Conservation (phyloP, 2,329 filamentous ascomycete species). For the Hypomyces perniciosus region DNA sequence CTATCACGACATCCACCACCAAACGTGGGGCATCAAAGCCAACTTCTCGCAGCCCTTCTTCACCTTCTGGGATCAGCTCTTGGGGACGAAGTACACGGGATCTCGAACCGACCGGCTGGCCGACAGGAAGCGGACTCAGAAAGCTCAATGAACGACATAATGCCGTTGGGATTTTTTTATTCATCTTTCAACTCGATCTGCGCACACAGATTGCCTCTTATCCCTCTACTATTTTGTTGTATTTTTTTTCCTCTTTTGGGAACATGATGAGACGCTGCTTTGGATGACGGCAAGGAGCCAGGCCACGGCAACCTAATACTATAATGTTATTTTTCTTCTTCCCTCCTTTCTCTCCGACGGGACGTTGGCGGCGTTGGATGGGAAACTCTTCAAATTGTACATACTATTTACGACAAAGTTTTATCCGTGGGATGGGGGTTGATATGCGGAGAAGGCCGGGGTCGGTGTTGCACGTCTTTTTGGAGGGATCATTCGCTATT, state of each 20-base stretch:
- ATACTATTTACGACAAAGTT: neutral
- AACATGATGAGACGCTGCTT: conserved; percentile 8
- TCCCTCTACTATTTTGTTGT: neutral
- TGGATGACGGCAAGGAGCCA: conserved; percentile 7
- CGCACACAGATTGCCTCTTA: neutral
- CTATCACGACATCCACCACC: conserved; percentile 98
- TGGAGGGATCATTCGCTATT: neutral
- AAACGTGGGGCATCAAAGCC: conserved; percentile 98
- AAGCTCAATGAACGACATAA: conserved; percentile 18
- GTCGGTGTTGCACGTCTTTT: neutral
- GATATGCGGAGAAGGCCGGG: neutral
- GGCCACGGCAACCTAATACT: conserved; percentile 7
- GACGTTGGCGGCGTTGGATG: neutral
- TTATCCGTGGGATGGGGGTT: neutral
- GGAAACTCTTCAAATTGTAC: neutral
- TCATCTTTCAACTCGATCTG: neutral
- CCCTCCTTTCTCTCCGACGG: neutral
- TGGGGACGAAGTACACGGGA: conserved; percentile 79
- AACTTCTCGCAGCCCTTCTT: conserved; percentile 92
- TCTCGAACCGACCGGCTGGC: conserved; percentile 40
- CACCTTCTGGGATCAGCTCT: conserved; percentile 83
- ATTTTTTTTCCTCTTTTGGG: neutral
- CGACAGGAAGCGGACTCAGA: conserved; percentile 29
- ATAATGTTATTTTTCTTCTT: conserved; percentile 1
- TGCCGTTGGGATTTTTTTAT: neutral